Base-by-base conservation (phyloP, 371 early-diverging fungal species). In the Mucor saturninus region DNA sequence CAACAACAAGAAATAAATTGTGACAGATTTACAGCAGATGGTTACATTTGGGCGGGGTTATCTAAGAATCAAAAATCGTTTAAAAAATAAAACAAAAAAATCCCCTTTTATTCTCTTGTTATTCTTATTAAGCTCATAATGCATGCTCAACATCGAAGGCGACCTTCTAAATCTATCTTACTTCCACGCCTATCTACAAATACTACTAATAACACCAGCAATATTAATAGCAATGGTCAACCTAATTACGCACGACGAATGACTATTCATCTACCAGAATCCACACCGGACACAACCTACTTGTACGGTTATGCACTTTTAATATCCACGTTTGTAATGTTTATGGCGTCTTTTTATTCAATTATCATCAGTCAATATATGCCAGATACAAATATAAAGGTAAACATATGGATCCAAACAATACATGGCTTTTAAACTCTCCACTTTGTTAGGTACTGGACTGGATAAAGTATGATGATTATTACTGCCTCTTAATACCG, bases 401-500 rank as follows among this genome's bases (percentile, higher is more conserved):
- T 86, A 75, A 37, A 57, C 21, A 29, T 50, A 15, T 29, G 21
- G 28, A 11, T n/a, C 15, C 15, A n/a, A 30, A 2, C 15, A 39
- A 14, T 28, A 51, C 11, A 53, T 53, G 29, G 15, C 7, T 42
- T 21, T 3, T 59, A 26, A 38, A 35, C n/a, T 8, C 11, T 21
- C 1, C 13, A 2, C 26, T 13, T 39, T 52, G 5, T 42, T 61
- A 88, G 84, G 66, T 87, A 5, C 65, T 95, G 49, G 90, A 93
- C 66, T 82, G 84, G 70, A 87, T 95, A 46, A 88, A 86, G 56
- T 73, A 86, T n/a, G 95, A 95, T 66, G 76, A 86, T 28, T 94
- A 95, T 73, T 97, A 94, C 72, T 91, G 93, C 48, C 79, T 89
- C 52, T 74, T 97, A 14, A 71, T 94, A 21, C 96, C 95, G 4